Conservation (phyloP, 2,329 filamentous ascomycete genomes). For the Trichoderma cornu-damae region DNA sequence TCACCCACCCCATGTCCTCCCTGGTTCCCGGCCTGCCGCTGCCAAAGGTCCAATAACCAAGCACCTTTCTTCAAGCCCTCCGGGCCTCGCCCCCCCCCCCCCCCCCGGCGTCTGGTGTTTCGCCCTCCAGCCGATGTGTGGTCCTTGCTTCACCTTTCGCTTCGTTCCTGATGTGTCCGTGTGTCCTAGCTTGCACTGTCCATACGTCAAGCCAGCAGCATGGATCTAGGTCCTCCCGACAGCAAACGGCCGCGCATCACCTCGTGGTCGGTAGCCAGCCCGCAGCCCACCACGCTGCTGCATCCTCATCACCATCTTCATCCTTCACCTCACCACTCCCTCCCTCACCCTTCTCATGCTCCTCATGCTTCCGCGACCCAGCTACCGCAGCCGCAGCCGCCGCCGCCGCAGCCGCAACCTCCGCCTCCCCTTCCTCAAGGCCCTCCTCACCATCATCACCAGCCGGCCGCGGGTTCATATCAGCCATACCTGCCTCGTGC, state of each 20-base stretch:
- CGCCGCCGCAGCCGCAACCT: conserved; percentile 28
- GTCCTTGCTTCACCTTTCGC: conserved; percentile 35
- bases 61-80: conserved; percentile 12
- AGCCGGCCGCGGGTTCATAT: conserved; percentile 37
- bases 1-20: conserved; percentile 19
- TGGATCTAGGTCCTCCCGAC: conserved; percentile 56
- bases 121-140: conserved; percentile 30
- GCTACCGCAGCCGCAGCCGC: conserved; percentile 28
- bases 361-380: conserved; percentile 13
- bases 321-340: conserved; percentile 21
- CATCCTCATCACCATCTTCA: conserved; percentile 35
- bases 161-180: conserved; percentile 35
- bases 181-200: conserved; percentile 28
- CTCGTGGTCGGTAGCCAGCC: conserved; percentile 45
- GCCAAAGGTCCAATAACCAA: conserved; percentile 16
- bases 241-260: conserved; percentile 54
- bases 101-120: conserved; percentile 23
- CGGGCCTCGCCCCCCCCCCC: conserved; percentile 17
- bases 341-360: conserved; percentile 27
- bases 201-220: conserved; percentile 46
- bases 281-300: conserved; percentile 45
- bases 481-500: conserved; percentile 37
- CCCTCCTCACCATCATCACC: conserved; percentile 26
- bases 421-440: conserved; percentile 28
- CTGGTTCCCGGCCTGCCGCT: conserved; percentile 17